Evolutionary conservation across 2,329 filamentous ascomycete species (phyloP), one percentile per base, ranked within the genome.

Genomic region (Venturia pyrina): DNA sequence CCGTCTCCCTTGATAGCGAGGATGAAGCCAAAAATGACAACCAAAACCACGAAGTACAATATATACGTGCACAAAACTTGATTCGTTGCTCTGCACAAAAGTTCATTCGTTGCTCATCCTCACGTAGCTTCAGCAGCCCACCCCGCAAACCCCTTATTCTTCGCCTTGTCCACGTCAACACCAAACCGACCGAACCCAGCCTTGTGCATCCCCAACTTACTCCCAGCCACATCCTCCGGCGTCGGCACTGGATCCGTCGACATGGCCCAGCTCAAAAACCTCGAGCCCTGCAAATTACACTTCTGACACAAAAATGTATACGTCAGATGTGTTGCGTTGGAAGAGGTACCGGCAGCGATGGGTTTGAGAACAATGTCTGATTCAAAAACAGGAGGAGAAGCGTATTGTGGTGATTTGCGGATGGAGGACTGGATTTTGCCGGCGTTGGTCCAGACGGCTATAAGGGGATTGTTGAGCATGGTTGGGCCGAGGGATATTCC

Each of bases 61-160:
- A 15, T 17, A 17, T 43, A 17, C 17, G n/a, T 17, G 6, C 5
- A 28, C 21, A 28, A 53, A 28, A 8, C 48, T 53, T 15, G 1
- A 17, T 15, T 53, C 21, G 10, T 28, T 28, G 1, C 2, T 3
- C 48, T 17, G 6, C 5, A 28, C 21, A 28, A 53, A 28, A 8
- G 24, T 53, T 15, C 3, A 17, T 15, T 53, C 21, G 10, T 28
- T 28, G 1, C 2, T 3, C 48, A 28, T 15, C 8, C 13, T 53
- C 48, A 53, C 15, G 24, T 24, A 24, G 62, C 62, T 15, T n/a
- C 56, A 44, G 62, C 44, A 48, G 62, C 62, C 62, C 62, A 64
- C n/a, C 3, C 62, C 11, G 43, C 44, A 56, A 50, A 64, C 17
- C 24, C 62, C 24, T n/a, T 19, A 28, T 34, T 41, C 62, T 37